Base-by-base conservation (phyloP, 2,329 filamentous ascomycete genomes). In the Paraphoma sp. region DNA sequence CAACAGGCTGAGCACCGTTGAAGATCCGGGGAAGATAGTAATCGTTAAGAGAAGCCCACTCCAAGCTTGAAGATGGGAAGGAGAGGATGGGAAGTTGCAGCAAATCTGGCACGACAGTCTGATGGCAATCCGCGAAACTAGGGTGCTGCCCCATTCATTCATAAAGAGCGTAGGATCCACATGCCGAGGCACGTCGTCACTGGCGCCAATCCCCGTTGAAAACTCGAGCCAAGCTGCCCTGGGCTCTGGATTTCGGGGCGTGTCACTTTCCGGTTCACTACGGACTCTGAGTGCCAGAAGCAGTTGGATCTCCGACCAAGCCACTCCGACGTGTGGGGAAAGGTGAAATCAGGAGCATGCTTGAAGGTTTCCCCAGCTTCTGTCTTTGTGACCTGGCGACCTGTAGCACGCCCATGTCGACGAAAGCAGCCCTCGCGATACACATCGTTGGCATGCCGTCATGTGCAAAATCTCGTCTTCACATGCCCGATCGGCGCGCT, bases 211-310 rank as follows among this genome's bases (percentile, higher is more conserved):
- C 46, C 33, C 43, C 30, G 40, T 51, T 57, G 45, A 56, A 60
- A 57, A 56, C 48, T 51, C 48, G 60, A 28, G 59, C 59, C 60
- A 55, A 57, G 51, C 14, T 10, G 16, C n/a, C 41, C 42, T 40
- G 53, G 48, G 45, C 48, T 45, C 42, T 40, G 31, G 48, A 51
- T 12, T 48, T 45, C 52, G 54, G 51, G 17, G 16, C 41, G 16
- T 36, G 46, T 46, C 36, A 16, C 33, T 10, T 36, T 36, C 33
- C 33, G 33, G 42, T 45, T 18, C 12, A 23, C 17, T 18, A 45
- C 42, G 8, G 42, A 45, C 18, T 28, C 11, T 12, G 3, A 2
- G 6, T 45, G 41, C 42, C 42, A 12, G 28, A 45, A 45, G 4
- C 1, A 45, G 42, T 7, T 18, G 42, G 23, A 18, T 17, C 42